Evolutionary conservation across 352 stramenopile genomes (phyloP).

Genomic region (Aphanomyces cochlioides): DNA sequence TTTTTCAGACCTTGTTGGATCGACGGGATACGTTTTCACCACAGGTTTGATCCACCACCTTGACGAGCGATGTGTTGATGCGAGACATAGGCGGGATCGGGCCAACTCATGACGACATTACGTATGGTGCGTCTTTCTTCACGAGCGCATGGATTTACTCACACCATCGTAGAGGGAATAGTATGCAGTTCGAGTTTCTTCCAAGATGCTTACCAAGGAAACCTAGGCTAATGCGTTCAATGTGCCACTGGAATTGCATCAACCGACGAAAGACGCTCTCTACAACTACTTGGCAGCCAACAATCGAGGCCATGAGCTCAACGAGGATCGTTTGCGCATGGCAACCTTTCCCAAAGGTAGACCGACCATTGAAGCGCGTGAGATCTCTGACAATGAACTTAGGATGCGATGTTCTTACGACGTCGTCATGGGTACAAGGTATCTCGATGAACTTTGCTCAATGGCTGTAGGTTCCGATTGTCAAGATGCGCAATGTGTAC

Average conservation of each 20-base stretch:
- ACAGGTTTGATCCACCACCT: constrained; percentile 35
- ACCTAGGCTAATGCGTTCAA: constrained; percentile 44
- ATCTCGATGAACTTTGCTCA: neutral
- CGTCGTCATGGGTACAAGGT: constrained; percentile 8
- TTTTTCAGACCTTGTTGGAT: constrained; percentile 66
- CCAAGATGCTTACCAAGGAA: neutral
- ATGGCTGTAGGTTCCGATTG: constrained; percentile 65
- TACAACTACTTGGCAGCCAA: constrained; percentile 40
- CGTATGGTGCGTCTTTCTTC: constrained; percentile 39
- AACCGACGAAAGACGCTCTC: constrained; percentile 59
- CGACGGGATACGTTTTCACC: constrained; percentile 74
- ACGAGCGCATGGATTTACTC: too few species aligned
- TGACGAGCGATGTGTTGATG: neutral
- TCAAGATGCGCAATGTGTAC: constrained; percentile 77
- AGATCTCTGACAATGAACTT: neutral
- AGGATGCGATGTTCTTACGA: constrained; percentile 10
- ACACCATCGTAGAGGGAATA: constrained; percentile 18
- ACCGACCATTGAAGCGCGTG: neutral
- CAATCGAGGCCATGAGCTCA: constrained; percentile 40
- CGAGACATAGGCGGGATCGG: constrained; percentile 56
- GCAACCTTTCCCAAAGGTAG: constrained; percentile 54
- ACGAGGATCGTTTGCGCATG: constrained; percentile 71
- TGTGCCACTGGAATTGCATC: constrained; percentile 55
- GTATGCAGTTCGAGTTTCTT: constrained; percentile 43
- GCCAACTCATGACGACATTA: constrained; percentile 85